A percentile compares a stretch with the other conserved stretches of the same genome.
Conservation (phyloP, 305 asterid genomes). For the Solanum hybrid region DNA sequence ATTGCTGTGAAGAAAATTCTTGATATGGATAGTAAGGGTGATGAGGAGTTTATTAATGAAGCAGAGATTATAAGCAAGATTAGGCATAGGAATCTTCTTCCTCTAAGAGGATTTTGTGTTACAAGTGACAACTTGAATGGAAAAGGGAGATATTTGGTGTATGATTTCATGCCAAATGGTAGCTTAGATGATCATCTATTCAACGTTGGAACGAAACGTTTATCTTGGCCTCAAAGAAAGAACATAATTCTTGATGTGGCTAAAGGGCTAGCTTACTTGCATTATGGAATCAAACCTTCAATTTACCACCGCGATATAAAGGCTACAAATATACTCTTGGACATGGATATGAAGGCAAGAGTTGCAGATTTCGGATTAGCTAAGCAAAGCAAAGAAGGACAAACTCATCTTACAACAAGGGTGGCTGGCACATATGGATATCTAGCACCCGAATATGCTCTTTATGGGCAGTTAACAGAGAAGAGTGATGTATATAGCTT, state of each 20-base stretch:
- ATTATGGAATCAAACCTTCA: slow-evolving; percentile 48
- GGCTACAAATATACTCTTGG: slow-evolving; percentile 50
- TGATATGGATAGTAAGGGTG: slow-evolving; percentile 32
- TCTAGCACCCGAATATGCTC: slow-evolving; percentile 57
- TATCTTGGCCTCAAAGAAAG: slow-evolving; percentile 59
- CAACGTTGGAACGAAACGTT: background rate
- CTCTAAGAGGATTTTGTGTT: slow-evolving; percentile 46
- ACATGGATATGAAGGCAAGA: slow-evolving; percentile 37
- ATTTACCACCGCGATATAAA: slow-evolving; percentile 59
- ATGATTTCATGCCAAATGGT: slow-evolving; percentile 51
- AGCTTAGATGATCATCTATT: slow-evolving; percentile 44
- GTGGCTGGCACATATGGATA: slow-evolving; percentile 65
- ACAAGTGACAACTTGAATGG: slow-evolving; percentile 38
- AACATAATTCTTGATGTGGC: slow-evolving; percentile 54
- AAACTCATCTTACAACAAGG: slow-evolving; percentile 48
- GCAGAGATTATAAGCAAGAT: slow-evolving; percentile 53
- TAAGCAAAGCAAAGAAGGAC: slow-evolving; percentile 43
- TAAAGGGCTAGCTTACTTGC: slow-evolving; percentile 55
- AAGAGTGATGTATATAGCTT: slow-evolving; percentile 55
- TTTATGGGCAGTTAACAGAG: slow-evolving; percentile 55
- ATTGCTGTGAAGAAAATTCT: slow-evolving; percentile 50
- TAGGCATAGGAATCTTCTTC: slow-evolving; percentile 49
- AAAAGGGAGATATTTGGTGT: slow-evolving; percentile 41
- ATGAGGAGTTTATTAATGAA: slow-evolving; percentile 50
- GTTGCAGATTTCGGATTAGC: slow-evolving; percentile 62